phyloP scores from a whole-genome alignment of 306 rosid genomes.

The Corylus americana region DNA sequence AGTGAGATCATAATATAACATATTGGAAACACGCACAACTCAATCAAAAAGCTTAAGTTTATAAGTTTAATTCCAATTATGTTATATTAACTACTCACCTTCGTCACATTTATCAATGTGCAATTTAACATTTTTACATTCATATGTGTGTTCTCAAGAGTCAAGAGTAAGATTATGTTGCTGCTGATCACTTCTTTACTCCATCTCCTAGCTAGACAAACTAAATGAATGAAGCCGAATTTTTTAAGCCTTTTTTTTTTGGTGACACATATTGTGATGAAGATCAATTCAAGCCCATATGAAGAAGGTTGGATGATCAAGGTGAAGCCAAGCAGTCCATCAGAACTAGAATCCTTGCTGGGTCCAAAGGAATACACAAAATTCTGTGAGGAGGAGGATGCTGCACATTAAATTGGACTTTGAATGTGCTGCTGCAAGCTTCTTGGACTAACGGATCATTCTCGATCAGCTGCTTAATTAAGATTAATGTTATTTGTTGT shows the following conservation, averaged over 20 bases:
- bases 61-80: too few relatives aligned
- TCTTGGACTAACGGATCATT: slow-evolving; percentile 33
- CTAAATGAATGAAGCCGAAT: background rate
- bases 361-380: slow-evolving; percentile 80
- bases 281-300: slow-evolving; percentile 80
- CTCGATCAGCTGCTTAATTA: slow-evolving; percentile 14
- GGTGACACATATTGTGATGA: slow-evolving; percentile 25
- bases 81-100: too few relatives aligned
- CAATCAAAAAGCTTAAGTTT: too few relatives aligned
- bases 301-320: slow-evolving; percentile 98
- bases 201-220: too few relatives aligned
- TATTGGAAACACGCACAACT: too few relatives aligned
- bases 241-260: background rate
- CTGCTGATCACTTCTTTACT: too few relatives aligned
- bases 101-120: too few relatives aligned
- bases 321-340: slow-evolving; percentile 70
- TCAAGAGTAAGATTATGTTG: too few relatives aligned
- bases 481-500: slow-evolving; percentile 26
- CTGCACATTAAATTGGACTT: slow-evolving; percentile 64
- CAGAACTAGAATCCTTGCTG: slow-evolving; percentile 66
- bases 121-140: too few relatives aligned
- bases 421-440: slow-evolving; percentile 14
- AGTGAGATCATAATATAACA: too few relatives aligned
- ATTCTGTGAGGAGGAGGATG: slow-evolving; percentile 87
- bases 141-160: too few relatives aligned